Percentiles rank a stretch among this genome's conserved stretches.
Conservation (phyloP, 2,329 filamentous ascomycete species). For the Westerdykella sp. region DNA sequence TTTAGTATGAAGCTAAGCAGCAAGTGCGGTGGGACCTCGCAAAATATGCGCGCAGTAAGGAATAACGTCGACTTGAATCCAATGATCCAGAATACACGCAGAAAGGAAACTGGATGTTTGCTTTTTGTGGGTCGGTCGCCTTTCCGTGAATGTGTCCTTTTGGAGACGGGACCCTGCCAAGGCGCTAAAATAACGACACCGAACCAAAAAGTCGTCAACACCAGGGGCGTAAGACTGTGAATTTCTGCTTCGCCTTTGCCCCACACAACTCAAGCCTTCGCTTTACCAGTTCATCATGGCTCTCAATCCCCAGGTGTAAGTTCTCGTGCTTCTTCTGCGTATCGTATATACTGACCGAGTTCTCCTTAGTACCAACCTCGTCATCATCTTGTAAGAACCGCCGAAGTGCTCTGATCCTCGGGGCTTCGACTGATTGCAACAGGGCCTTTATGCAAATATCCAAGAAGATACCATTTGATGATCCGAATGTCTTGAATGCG, state of each 20-base stretch:
- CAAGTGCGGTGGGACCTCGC: no score
- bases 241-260: background rate
- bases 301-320: conserved; percentile 35
- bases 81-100: no score
- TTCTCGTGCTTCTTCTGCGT: conserved; percentile 1
- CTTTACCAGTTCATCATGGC: conserved; percentile 22
- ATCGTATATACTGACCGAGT: conserved; percentile 2
- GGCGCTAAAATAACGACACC: background rate
- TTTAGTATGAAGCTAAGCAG: no score
- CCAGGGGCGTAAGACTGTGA: background rate
- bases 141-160: background rate
- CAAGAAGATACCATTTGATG: conserved; percentile 91
- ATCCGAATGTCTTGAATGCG: conserved; percentile 63
- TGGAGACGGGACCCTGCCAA: background rate
- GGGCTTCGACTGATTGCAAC: conserved; percentile 6
- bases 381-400: conserved; percentile 33
- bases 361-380: conserved; percentile 30
- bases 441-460: conserved; percentile 90
- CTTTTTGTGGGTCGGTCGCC: no score
- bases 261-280: background rate
- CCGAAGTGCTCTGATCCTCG: background rate
- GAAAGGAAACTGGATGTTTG: no score
- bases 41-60: no score
- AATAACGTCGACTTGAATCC: no score
- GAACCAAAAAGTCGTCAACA: background rate